Evolutionary conservation across 2,329 filamentous ascomycete species (phyloP), one percentile per base, ranked within the genome.

Genomic region (Curvularia hawaiiensis): DNA sequence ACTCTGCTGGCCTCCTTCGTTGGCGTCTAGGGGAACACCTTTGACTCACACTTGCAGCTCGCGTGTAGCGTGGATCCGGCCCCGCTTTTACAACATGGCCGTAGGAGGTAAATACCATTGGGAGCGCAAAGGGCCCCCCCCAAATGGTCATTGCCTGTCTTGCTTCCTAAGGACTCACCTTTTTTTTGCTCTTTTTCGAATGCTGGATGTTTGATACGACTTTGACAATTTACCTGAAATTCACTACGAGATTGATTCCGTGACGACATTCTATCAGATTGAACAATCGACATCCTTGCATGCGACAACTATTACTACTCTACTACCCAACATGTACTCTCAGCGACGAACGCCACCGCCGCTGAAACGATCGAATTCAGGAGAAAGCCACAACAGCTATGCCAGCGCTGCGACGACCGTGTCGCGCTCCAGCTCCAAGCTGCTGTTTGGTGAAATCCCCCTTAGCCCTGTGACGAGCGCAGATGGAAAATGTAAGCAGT

Each of bases 361-460:
- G 72, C 71, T 77, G 54, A 77, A 77, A 71, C 73, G 74, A 61
- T 70, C 74, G 11, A 61, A 71, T 50, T 76, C 73, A 16, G 69
- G 65, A 54, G 72, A 73, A 58, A 78, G 75, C 59, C 72, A 75
- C 18, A 71, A 64, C 51, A 77, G 73, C 60, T 70, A 76, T 66
- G 70, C 61, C 28, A 66, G 62, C 28, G 58, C 56, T 54, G 69
- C 71, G 31, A 76, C 74, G 16, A 72, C 70, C n/a, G 67, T 68
- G 48, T 76, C 72, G 60, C 72, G 70, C 51, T 61, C 73, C 43
- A 77, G 72, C 64, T 76, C 73, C 16, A 76, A 71, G 73, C 69
- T 80, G 54, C 68, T 83, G 59, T 83, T 83, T 72, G 80, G 80
- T 59, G 80, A 83, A 64, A 81, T 83, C 56, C 78, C 80, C 59